A percentile compares a stretch with the other conserved stretches of the same genome.
Evolutionary conservation across 352 stramenopile genomes (phyloP).

Genomic region (Blastocystis sp.): DNA sequence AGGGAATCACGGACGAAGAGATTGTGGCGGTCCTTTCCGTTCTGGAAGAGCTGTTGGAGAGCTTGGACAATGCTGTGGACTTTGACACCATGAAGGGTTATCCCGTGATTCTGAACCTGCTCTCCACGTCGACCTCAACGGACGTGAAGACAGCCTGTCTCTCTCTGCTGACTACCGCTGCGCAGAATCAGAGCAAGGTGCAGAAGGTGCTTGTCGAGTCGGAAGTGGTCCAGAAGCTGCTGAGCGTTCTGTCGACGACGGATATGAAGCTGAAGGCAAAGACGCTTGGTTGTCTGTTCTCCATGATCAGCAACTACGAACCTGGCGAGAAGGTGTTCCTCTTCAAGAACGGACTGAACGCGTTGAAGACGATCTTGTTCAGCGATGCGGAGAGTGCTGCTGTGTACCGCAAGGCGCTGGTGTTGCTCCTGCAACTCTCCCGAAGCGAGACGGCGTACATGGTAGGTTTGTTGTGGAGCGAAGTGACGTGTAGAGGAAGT

Average conservation of each 20-base stretch:
- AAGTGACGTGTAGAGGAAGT: slow-evolving; percentile 48
- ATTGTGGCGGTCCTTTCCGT: not conserved
- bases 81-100: slow-evolving; percentile 60
- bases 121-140: not conserved
- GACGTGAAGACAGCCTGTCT: slow-evolving; percentile 12
- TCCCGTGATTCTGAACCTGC: slow-evolving; percentile 12
- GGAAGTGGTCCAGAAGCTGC: slow-evolving; percentile 21
- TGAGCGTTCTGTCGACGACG: not conserved
- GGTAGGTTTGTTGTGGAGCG: not conserved
- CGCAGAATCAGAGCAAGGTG: slow-evolving; percentile 49
- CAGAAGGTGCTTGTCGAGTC: slow-evolving; percentile 57
- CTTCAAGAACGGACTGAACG: slow-evolving; percentile 57
- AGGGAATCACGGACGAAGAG: slow-evolving; percentile 11
- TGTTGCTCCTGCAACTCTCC: not conserved
- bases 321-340: slow-evolving; percentile 53
- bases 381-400: not conserved
- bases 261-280: slow-evolving; percentile 44
- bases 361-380: slow-evolving; percentile 29
- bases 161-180: slow-evolving; percentile 30
- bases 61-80: slow-evolving; percentile 61
- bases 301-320: slow-evolving; percentile 42
- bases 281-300: slow-evolving; percentile 1
- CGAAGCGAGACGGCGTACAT: not conserved
- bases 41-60: slow-evolving; percentile 70
- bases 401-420: slow-evolving; percentile 2